Conservation (phyloP, 2,329 filamentous ascomycete species). For the Anthostomella pinea region DNA sequence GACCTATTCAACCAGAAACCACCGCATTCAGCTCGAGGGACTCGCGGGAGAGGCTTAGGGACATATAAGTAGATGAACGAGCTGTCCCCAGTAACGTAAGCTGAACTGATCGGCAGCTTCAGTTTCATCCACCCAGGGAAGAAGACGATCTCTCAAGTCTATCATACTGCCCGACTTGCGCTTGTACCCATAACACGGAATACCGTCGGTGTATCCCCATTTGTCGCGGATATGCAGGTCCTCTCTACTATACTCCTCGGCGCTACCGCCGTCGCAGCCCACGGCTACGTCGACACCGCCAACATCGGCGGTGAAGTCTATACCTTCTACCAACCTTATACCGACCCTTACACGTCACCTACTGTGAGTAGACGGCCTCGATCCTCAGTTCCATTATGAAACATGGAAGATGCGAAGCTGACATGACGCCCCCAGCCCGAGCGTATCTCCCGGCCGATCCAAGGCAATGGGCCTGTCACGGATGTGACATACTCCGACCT, state of each 20-base stretch:
- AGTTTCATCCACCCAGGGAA: too few species aligned
- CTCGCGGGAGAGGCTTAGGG: too few species aligned
- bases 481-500: constrained; percentile 52
- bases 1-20: too few species aligned
- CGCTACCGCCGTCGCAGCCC: constrained; percentile 42
- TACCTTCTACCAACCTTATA: constrained; percentile 33
- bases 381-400: not conserved
- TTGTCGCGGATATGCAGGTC: too few species aligned
- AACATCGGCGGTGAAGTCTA: constrained; percentile 41
- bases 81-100: too few species aligned
- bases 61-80: too few species aligned
- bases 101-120: too few species aligned
- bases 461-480: constrained; percentile 57
- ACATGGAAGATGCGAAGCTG: constrained; percentile 2
- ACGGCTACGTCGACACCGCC: constrained; percentile 47
- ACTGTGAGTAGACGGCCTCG: constrained; percentile 12
- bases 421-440: constrained; percentile 36
- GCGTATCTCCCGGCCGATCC: constrained; percentile 55
- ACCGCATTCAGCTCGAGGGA: too few species aligned
- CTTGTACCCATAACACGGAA: too few species aligned
- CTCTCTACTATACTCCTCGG: constrained; percentile 29
- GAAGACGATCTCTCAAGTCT: too few species aligned
- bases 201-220: too few species aligned
- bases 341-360: constrained; percentile 16
- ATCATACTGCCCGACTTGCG: too few species aligned